Conservation (phyloP, 306 rosid species). For the Casuarina equisetifolia region DNA sequence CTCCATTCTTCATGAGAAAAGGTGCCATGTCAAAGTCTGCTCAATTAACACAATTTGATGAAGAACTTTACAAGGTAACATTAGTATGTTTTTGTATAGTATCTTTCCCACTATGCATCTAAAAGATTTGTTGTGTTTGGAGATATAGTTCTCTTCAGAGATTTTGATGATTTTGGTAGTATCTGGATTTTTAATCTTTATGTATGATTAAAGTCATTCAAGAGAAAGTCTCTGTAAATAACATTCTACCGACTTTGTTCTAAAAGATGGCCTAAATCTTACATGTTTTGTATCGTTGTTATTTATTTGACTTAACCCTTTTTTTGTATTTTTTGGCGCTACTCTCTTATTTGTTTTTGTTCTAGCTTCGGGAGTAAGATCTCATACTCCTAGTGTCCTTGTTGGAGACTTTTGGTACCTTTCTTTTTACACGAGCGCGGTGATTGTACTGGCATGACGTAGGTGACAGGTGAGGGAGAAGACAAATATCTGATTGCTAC, state of each 20-base stretch:
- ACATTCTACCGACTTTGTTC: neutral
- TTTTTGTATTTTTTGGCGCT: neutral
- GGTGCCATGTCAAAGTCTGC: constrained; percentile 95
- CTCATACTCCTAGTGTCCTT: neutral
- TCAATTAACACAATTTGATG: constrained; percentile 92
- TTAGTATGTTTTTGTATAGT: constrained; percentile 12
- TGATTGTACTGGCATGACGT: constrained; percentile 12
- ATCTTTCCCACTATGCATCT: neutral
- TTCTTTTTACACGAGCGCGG: neutral
- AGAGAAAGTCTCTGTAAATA: too few species aligned
- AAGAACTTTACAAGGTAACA: constrained; percentile 89
- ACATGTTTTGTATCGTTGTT: neutral
- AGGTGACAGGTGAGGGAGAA: constrained; percentile 98
- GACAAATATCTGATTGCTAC: constrained; percentile 98
- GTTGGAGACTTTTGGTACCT: neutral
- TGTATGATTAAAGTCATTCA: neutral
- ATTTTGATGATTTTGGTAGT: constrained; percentile 1
- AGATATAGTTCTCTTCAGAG: constrained; percentile 2
- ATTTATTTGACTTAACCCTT: neutral
- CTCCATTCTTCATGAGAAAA: constrained; percentile 96
- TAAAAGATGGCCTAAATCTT: neutral
- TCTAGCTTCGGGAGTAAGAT: neutral
- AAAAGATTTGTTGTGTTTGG: neutral
- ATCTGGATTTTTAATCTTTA: neutral
- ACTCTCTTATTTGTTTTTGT: neutral